These are phyloP conservation scores for Trametes gibbosa DNA, from an alignment of 768 basidiomycete genomes.

Conservation along the genomic window DNA sequence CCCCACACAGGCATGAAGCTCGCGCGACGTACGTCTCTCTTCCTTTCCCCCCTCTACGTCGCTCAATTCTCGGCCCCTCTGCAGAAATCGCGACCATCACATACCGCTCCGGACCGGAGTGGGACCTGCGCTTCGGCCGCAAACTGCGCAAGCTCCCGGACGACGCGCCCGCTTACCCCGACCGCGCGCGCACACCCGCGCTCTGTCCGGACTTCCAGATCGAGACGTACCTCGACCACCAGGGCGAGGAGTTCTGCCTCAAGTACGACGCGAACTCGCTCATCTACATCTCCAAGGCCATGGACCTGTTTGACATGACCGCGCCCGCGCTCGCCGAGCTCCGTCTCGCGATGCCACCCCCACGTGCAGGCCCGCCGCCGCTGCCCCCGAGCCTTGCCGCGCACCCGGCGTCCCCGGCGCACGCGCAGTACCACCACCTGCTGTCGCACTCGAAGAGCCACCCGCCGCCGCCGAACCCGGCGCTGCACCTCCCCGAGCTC, in stretches of 20 bases:
- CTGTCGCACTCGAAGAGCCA: constrained; percentile 64
- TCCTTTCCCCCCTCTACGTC: constrained; percentile 8
- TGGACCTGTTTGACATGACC: constrained; percentile 99
- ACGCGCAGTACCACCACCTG: constrained; percentile 24
- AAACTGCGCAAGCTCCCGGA: constrained; percentile 50
- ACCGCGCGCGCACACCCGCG: constrained; percentile 49
- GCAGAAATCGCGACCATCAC: constrained; percentile 98
- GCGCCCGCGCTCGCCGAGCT: constrained; percentile 69
- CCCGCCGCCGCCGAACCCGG: constrained; percentile 67
- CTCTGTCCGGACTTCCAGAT: constrained; percentile 97
- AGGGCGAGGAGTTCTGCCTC: constrained; percentile 94
- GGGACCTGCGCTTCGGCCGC: constrained; percentile 97
- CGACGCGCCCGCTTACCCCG: constrained; percentile 7
- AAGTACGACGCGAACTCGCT: constrained; percentile 98
- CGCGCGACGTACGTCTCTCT: constrained; percentile 72
- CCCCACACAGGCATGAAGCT: constrained; percentile 99
- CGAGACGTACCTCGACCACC: constrained; percentile 97
- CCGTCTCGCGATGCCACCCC: constrained; percentile 42
- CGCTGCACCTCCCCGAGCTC: constrained; percentile 74
- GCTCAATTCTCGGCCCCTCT: background rate
- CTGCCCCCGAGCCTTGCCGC: constrained; percentile 29
- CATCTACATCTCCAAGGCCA: constrained; percentile 98
- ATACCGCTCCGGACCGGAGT: constrained; percentile 97
- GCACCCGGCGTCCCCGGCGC: constrained; percentile 21
- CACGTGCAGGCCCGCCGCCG: constrained; percentile 26